phyloP scores from a whole-genome alignment of 2,329 filamentous ascomycete species.

The Fusarium sp. region DNA sequence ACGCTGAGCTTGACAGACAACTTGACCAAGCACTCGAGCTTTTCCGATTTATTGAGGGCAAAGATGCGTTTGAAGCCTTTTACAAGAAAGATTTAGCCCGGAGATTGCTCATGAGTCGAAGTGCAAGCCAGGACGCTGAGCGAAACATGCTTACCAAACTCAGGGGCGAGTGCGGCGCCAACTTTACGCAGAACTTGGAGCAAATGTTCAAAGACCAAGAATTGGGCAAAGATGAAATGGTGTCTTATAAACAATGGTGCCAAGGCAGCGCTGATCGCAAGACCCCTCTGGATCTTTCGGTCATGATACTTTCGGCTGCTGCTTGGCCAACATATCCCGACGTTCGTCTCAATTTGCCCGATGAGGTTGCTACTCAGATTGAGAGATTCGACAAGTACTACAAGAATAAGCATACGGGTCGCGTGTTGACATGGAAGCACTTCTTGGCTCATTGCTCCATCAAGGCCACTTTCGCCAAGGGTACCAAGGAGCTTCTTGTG shows the following conservation, averaged over 20 bases:
- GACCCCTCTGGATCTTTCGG: constrained; percentile 72
- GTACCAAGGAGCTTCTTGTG: constrained; percentile 88
- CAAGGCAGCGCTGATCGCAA: constrained; percentile 63
- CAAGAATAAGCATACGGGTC: constrained; percentile 87
- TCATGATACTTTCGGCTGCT: constrained; percentile 89
- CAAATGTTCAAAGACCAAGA: constrained; percentile 99
- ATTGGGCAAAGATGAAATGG: constrained; percentile 91
- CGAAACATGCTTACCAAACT: constrained; percentile 93
- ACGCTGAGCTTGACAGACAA: constrained; percentile 90
- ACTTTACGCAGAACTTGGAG: constrained; percentile 96
- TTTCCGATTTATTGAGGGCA: constrained; percentile 96
- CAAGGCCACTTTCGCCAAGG: constrained; percentile 82
- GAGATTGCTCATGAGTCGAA: constrained; percentile 88
- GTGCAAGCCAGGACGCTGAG: constrained; percentile 94
- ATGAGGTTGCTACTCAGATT: constrained; percentile 79
- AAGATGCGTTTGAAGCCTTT: constrained; percentile 97
- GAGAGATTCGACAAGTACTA: constrained; percentile 88
- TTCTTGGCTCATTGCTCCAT: constrained; percentile 91
- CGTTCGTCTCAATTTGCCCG: constrained; percentile 76
- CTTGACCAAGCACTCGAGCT: constrained; percentile 93
- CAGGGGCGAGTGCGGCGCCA: constrained; percentile 91
- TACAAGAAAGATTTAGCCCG: constrained; percentile 98
- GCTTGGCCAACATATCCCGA: constrained; percentile 95
- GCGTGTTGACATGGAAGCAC: constrained; percentile 92
- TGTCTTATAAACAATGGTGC: constrained; percentile 80